Evolutionary conservation across 768 basidiomycete genomes (phyloP), one percentile per base, ranked within the genome.

Genomic region (Tulasnella sp.): DNA sequence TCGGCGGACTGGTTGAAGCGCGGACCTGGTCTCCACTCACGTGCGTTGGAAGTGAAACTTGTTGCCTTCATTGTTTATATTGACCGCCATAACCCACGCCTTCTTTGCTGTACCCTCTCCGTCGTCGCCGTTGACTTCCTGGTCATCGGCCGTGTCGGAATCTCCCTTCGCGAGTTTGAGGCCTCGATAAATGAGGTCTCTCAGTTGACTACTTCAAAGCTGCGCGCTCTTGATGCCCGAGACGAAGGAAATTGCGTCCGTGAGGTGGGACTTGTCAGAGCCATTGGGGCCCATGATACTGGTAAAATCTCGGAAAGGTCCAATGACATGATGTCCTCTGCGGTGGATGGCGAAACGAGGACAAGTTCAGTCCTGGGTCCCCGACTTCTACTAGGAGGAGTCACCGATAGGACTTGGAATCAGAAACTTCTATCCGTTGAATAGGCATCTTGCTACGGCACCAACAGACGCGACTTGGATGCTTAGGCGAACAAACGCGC

Each of bases 231-330:
- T 96, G 41, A 99, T 94, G 42, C 98, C 98, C 8, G 99, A 92
- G 12, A 99, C 98, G 85, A 99, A 99, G 4, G 98, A 99, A 83
- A 99, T 98, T 76, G 98, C 98, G 85, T 99, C 98, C 98, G 99
- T 99, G 79, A 99, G 91, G 85, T 99, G 99, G 14, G 96, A 97
- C 85, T 99, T 99, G 81, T 98, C 98, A 0, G 97, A 96, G 80
- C 98, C 97, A 93, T 99, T 99, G 48, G 98, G 97, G 31, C 98
- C 98, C 83, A 99, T 98, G 78, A 98, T 90, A 16, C 96, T 97
- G 0, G 97, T 97, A 87, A 99, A 99, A 84, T 93, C 92, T 87
- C 90, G 92, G 88, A 97, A 96, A 1, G 96, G 96, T 0, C 96
- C 96, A 74, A 97, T 95, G 41, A 91, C 90, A 85, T 96, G 94